These are phyloP conservation scores for Diaporthe destruens DNA, from an alignment of 2,329 filamentous ascomycete species.

Conservation along the genomic window DNA sequence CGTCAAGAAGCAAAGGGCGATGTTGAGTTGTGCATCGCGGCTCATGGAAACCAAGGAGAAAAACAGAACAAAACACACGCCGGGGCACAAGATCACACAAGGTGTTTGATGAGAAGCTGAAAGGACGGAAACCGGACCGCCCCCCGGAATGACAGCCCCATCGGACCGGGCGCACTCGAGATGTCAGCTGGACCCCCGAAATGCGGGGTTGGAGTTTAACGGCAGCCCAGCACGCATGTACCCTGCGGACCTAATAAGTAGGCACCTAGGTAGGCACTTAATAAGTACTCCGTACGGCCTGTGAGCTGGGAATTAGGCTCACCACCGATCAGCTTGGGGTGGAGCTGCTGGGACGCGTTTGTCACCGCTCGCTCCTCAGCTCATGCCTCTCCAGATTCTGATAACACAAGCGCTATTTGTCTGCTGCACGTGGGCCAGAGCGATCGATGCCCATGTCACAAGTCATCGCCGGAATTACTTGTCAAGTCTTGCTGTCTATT, in stretches of 20 bases:
- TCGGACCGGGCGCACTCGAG: background rate
- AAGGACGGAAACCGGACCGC: background rate
- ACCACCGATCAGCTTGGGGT: too few species aligned
- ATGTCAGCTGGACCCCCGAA: constrained; percentile 29
- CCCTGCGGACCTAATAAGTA: too few species aligned
- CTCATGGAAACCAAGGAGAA: background rate
- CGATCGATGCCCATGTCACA: background rate
- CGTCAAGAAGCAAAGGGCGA: background rate
- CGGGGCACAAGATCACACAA: background rate
- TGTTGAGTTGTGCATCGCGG: constrained; percentile 3
- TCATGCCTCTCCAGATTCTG: background rate
- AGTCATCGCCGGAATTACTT: background rate
- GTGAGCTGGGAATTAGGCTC: too few species aligned
- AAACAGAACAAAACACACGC: background rate
- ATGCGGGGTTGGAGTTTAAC: constrained; percentile 29
- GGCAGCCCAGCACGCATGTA: background rate
- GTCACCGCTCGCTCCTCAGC: background rate
- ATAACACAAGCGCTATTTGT: background rate
- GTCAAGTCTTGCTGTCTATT: constrained; percentile 34
- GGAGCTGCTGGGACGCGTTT: background rate
- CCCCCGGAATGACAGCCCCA: constrained; percentile 16
- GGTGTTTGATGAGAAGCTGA: background rate
- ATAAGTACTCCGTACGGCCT: background rate
- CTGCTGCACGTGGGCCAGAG: background rate
- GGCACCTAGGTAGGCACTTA: too few species aligned